Evolutionary conservation across 2,329 filamentous ascomycete species (phyloP).

Genomic region (Esteya vermicola): DNA sequence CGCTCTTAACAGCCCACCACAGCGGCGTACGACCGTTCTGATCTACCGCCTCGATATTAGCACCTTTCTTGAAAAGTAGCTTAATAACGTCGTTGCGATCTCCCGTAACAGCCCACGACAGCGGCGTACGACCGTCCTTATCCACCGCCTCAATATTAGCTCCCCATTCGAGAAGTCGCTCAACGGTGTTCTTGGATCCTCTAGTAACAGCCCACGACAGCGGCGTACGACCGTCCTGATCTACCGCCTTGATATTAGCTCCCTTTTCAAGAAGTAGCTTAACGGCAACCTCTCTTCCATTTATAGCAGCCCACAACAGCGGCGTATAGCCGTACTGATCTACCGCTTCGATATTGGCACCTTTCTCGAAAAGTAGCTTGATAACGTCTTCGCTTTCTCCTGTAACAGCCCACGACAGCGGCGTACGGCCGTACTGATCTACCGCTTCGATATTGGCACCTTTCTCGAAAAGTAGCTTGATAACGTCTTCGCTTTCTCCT

Average conservation of each 20-base stretch:
- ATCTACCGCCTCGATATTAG: not conserved
- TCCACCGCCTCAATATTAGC: not conserved
- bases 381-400: not conserved
- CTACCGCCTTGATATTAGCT: not conserved
- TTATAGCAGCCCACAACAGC: not conserved
- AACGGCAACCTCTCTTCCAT: not conserved
- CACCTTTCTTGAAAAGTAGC: not conserved
- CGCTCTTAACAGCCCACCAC: not conserved
- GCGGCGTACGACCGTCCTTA: not conserved
- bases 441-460: not conserved
- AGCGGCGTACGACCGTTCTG: not conserved
- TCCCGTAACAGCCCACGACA: not conserved
- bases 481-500: no score
- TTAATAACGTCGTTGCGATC: not conserved
- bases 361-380: not conserved
- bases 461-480: no score
- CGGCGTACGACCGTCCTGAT: not conserved
- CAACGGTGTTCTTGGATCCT: not conserved
- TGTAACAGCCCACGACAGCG: not conserved
- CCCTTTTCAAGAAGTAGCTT: not conserved
- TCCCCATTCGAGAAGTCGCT: not conserved
- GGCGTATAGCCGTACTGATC: not conserved
- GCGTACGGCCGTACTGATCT: not conserved
- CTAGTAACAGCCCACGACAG: not conserved
- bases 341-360: not conserved